Base-by-base conservation (phyloP, 768 basidiomycete species). In the Exsudoporus frostii region DNA sequence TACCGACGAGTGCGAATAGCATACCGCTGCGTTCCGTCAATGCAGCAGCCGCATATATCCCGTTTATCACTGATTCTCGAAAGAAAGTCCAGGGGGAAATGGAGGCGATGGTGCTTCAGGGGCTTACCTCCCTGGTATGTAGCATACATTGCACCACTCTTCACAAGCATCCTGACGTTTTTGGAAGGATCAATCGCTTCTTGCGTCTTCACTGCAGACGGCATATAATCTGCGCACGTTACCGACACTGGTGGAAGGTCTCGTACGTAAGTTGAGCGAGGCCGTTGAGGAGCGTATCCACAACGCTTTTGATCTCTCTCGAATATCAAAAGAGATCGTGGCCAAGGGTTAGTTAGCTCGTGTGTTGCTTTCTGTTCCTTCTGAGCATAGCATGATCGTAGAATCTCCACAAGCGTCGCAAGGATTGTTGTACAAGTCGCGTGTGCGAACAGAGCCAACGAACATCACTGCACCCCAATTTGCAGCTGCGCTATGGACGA, bases 171-270 rank as follows among this genome's bases (percentile, higher is more conserved):
- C 4, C 27, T 42, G 44, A 58, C 13, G 13, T 19, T 19, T 17
- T 50, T 36, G 57, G 41, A 22, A 97, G 94, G 90, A 98, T 63
- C 93, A 92, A 72, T 84, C 92, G 2, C 72, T 96, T 17, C 79
- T 99, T 1, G 92, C 95, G 0, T 94, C 92, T 1, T 92, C 96
- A 0, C 78, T 99, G 13, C 97, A 98, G 76, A 98, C 93, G 1
- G 94, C 96, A 5, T 90, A 92, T 71, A 99, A 98, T 66, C 81
- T 99, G 14, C 80, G 88, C 27, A 81, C 90, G 15, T 77, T 99
- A 11, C 90, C 96, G 0, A 79, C 83, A 24, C 80, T 98, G 7
- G 90, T 98, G 5, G 83, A 87, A 52, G 81, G 82, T 47, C 80
- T 98, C 2, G 74, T 97, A 17, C 71, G 73, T 6, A 92, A 96